phyloP scores from a whole-genome alignment of 2,329 filamentous ascomycete genomes.

The Trichoderma sp. region DNA sequence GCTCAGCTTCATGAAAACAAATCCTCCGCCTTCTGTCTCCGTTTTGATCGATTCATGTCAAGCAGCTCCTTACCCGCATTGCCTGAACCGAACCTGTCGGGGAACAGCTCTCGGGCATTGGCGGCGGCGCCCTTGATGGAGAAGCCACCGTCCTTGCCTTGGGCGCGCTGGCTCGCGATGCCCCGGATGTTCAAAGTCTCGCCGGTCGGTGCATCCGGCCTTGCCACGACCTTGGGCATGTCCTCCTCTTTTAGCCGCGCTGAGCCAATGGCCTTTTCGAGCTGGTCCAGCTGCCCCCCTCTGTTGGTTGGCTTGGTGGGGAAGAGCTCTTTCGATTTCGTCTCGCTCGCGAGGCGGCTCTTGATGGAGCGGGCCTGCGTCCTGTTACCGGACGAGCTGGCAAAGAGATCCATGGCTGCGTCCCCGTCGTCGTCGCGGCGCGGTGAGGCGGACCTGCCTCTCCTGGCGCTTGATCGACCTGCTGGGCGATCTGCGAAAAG shows the following conservation, averaged over 20 bases:
- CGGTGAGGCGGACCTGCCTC: constrained; percentile 56
- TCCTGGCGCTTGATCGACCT: constrained; percentile 37
- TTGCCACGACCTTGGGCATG: constrained; percentile 61
- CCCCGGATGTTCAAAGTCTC: constrained; percentile 64
- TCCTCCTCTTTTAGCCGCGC: constrained; percentile 43
- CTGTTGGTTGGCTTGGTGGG: constrained; percentile 39
- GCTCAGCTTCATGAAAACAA: constrained; percentile 58
- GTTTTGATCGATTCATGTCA: constrained; percentile 53
- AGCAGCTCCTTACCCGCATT: constrained; percentile 74
- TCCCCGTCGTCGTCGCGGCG: constrained; percentile 48
- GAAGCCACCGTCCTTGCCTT: constrained; percentile 51
- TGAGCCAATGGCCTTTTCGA: constrained; percentile 46
- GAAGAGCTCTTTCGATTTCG: constrained; percentile 45
- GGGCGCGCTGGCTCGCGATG: constrained; percentile 50
- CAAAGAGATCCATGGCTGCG: constrained; percentile 41
- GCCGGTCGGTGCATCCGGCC: constrained; percentile 48
- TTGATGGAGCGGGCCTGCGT: constrained; percentile 41
- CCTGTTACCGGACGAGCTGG: constrained; percentile 42
- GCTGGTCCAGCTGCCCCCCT: constrained; percentile 42
- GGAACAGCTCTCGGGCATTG: constrained; percentile 68
- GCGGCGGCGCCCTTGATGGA: constrained; percentile 66
- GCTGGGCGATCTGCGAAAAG: constrained; percentile 56
- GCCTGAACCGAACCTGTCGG: constrained; percentile 56
- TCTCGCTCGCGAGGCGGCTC: constrained; percentile 39
- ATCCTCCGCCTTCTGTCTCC: constrained; percentile 70